These are phyloP conservation scores for Cyclotella baltica DNA, from an alignment of 108 stramenopile species.

Conservation along the genomic window DNA sequence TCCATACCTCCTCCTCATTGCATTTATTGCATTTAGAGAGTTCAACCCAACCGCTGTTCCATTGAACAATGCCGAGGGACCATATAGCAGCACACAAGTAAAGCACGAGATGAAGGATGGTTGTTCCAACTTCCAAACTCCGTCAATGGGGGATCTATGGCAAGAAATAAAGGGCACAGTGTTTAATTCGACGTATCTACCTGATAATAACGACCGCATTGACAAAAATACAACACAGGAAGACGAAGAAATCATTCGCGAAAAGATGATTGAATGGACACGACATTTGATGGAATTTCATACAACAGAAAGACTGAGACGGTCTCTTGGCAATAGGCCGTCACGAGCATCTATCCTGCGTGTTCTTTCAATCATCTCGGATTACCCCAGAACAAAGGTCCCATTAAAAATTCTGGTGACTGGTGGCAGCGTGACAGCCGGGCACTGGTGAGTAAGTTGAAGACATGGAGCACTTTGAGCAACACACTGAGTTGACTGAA, in stretches of 20 bases:
- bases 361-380: constrained; percentile 21
- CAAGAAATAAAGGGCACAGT: not conserved
- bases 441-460: constrained; percentile 1
- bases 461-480: not conserved
- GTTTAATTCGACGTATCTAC: constrained; percentile 17
- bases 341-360: constrained; percentile 6
- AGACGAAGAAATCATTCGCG: not conserved
- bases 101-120: not conserved
- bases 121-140: constrained; percentile 10
- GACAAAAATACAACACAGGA: constrained; percentile 1
- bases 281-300: constrained; percentile 11
- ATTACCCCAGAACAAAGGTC: constrained; percentile 6
- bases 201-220: constrained; percentile 5
- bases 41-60: not conserved
- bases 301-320: constrained; percentile 11
- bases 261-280: constrained; percentile 16
- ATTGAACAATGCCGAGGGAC: not conserved
- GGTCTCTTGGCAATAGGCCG: constrained; percentile 6
- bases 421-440: constrained; percentile 16
- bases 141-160: constrained; percentile 9
- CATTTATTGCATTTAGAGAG: constrained; percentile 12
- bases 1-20: not conserved
- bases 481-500: not conserved
- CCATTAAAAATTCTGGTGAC: constrained; percentile 26
- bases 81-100: not conserved